Conservation (phyloP, 2,329 filamentous ascomycete species). For the Teratosphaeria zuluensis region DNA sequence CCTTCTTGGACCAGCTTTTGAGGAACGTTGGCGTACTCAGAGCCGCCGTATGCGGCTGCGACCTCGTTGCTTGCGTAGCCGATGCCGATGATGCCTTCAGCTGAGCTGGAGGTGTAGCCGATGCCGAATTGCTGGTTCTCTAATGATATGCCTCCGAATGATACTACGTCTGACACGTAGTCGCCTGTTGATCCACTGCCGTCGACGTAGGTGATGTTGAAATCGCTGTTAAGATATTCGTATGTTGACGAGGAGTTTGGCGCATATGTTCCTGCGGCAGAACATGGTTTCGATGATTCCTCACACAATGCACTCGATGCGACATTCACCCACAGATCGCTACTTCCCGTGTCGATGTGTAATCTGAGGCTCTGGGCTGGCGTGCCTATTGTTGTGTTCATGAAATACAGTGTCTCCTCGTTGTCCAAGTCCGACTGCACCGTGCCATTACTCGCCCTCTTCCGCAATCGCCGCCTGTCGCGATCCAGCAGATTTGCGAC, state of each 20-base stretch:
- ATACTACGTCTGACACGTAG: constrained; percentile 67
- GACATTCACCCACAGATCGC: constrained; percentile 59
- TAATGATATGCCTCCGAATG: constrained; percentile 47
- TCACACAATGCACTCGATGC: constrained; percentile 51
- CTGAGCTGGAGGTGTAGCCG: constrained; percentile 52
- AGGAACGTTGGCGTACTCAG: constrained; percentile 51
- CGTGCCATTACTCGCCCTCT: constrained; percentile 25
- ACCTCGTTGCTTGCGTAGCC: constrained; percentile 75
- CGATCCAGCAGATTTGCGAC: constrained; percentile 36
- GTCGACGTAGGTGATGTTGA: constrained; percentile 85
- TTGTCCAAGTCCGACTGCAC: constrained; percentile 44
- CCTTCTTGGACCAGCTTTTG: constrained; percentile 54
- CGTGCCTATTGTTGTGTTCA: constrained; percentile 49
- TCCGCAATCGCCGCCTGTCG: constrained; percentile 37
- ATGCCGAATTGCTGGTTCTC: constrained; percentile 60
- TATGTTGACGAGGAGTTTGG: constrained; percentile 69
- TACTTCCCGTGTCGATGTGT: constrained; percentile 54
- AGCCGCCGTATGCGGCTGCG: constrained; percentile 49
- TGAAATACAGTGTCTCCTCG: constrained; percentile 50
- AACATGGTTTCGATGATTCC: constrained; percentile 40
- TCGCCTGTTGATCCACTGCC: constrained; percentile 67
- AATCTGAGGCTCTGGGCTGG: constrained; percentile 45
- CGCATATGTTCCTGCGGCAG: constrained; percentile 54
- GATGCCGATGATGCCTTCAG: constrained; percentile 71
- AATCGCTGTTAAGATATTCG: constrained; percentile 59